phyloP scores from a whole-genome alignment of 192 early-diverging fungal genomes.

The Coemansia sp. region DNA sequence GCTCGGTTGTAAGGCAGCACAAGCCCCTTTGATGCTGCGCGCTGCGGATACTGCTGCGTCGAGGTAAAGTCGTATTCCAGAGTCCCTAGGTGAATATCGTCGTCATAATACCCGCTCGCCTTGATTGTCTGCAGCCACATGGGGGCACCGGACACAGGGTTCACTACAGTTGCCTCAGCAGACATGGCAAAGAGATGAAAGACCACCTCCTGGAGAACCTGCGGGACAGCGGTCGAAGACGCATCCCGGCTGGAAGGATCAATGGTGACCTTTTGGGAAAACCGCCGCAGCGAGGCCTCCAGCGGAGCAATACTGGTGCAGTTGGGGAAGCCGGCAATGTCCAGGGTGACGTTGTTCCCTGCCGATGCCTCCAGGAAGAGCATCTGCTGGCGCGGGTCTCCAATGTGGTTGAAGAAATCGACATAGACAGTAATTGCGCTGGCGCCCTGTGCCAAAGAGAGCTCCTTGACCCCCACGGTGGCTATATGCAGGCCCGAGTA shows the following conservation, averaged over 20 bases:
- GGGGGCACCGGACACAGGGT: conserved; percentile 31
- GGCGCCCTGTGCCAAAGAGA: conserved; percentile 8
- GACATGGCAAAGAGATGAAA: conserved; percentile 32
- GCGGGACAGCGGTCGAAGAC: background rate
- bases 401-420: conserved; percentile 33
- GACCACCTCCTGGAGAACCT: conserved; percentile 22
- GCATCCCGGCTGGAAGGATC: conserved; percentile 6
- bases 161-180: conserved; percentile 36
- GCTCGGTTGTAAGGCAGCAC: conserved; percentile 21
- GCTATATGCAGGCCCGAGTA: conserved; percentile 33
- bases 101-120: conserved; percentile 28
- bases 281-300: conserved; percentile 27
- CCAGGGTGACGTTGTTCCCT: conserved; percentile 17
- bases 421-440: conserved; percentile 13
- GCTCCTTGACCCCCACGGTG: conserved; percentile 18
- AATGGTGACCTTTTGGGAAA: conserved; percentile 14
- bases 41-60: background rate
- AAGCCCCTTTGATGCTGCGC: conserved; percentile 8
- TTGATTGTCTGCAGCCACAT: conserved; percentile 38
- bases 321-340: conserved; percentile 29
- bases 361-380: conserved; percentile 30
- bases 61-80: conserved; percentile 31
- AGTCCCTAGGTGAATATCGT: conserved; percentile 22
- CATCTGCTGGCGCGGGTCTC: conserved; percentile 30
- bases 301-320: conserved; percentile 33